phyloP scores from a whole-genome alignment of 2,329 filamentous ascomycete species.

The Botrytis medusae region DNA sequence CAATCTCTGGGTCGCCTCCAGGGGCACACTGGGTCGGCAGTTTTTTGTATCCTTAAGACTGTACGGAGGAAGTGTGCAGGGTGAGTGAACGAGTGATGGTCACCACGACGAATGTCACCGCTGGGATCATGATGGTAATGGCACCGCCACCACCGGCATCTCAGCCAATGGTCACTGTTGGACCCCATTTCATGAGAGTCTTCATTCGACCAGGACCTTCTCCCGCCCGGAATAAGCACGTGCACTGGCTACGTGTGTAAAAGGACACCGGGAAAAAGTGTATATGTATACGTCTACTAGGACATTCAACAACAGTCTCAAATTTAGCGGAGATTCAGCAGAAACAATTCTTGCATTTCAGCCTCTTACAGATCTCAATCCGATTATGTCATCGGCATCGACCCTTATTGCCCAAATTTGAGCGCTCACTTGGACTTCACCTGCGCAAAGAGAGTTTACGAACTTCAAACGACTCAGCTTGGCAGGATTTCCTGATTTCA shows the following conservation, averaged over 20 bases:
- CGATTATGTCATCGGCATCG: background rate
- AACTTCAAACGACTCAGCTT: background rate
- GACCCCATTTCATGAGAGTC: background rate
- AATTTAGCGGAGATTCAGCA: constrained; percentile 1
- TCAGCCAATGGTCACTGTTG: background rate
- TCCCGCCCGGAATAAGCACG: background rate
- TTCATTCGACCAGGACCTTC: background rate
- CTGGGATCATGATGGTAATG: background rate
- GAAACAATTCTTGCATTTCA: background rate
- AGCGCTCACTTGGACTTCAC: constrained; percentile 11
- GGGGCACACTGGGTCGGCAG: background rate
- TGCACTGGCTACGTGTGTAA: background rate
- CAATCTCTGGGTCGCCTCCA: background rate
- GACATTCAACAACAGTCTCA: background rate
- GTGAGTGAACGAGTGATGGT: background rate
- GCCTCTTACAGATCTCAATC: background rate
- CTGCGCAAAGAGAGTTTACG: background rate
- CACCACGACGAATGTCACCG: background rate
- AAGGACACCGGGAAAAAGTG: background rate
- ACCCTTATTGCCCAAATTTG: background rate
- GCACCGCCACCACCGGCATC: background rate
- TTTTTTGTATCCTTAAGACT: background rate
- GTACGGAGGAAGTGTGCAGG: background rate
- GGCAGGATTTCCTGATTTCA: background rate
- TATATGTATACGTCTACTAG: background rate